A percentile compares a stretch with the other conserved stretches of the same genome.
These are phyloP conservation scores for Laburnicola sp. DNA, from an alignment of 2,329 filamentous ascomycete genomes.

Conservation along the genomic window DNA sequence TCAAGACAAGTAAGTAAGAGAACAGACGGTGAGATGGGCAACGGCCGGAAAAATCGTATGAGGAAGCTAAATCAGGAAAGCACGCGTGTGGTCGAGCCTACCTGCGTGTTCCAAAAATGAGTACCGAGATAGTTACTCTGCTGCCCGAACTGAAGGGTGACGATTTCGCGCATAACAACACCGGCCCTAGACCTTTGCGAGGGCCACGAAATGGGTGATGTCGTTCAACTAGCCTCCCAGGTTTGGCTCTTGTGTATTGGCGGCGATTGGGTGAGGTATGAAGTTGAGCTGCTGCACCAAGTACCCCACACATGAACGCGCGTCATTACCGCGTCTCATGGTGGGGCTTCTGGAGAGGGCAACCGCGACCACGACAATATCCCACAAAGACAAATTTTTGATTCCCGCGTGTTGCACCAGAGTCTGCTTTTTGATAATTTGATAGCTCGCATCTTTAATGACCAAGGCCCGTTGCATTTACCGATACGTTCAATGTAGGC, in stretches of 20 bases:
- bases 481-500: too few relatives aligned
- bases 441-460: too few relatives aligned
- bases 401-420: too few relatives aligned
- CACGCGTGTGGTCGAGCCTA: conserved; percentile 41
- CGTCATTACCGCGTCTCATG: conserved; percentile 10
- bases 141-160: conserved; percentile 91
- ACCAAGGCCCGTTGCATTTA: too few relatives aligned
- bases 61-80: not conserved
- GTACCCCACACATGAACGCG: conserved; percentile 33
- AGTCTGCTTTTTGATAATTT: too few relatives aligned
- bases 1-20: not conserved
- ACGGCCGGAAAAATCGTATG: not conserved
- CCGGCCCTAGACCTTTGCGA: not conserved
- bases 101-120: conserved; percentile 97
- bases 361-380: not conserved
- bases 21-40: not conserved
- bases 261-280: conserved; percentile 13
- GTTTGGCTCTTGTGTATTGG: not conserved
- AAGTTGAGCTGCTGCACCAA: not conserved
- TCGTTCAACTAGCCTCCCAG: not conserved
- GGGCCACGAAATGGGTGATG: not conserved
- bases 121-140: conserved; percentile 91
- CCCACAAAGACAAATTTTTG: too few relatives aligned
- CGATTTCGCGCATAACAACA: conserved; percentile 80
- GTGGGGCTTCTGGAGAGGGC: not conserved